phyloP scores from a whole-genome alignment of 2,329 filamentous ascomycete genomes.

The Pyricularia sp. region DNA sequence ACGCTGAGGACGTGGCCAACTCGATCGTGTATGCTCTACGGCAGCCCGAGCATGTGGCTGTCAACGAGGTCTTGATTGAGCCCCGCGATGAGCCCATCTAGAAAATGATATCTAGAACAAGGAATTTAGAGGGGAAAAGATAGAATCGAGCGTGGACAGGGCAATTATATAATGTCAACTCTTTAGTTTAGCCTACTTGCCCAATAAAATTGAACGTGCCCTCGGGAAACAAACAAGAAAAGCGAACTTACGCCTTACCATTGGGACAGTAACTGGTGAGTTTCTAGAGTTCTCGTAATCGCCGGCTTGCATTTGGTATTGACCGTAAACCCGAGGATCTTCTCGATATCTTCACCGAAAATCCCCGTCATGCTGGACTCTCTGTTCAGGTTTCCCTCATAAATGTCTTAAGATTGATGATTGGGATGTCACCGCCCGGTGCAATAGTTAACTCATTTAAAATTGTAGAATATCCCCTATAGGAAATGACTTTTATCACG shows the following conservation, averaged over 20 bases:
- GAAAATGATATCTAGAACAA: background rate
- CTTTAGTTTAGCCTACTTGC: background rate
- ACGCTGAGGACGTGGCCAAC: constrained; percentile 57
- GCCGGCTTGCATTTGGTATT: background rate
- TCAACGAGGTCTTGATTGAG: constrained; percentile 72
- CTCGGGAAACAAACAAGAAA: background rate
- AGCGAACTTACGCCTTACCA: background rate
- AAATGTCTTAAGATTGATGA: too few relatives aligned
- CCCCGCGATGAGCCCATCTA: constrained; percentile 59
- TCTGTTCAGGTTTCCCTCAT: background rate
- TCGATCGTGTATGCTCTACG: constrained; percentile 62
- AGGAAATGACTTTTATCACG: too few relatives aligned
- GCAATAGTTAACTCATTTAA: background rate
- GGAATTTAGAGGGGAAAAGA: background rate
- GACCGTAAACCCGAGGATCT: background rate
- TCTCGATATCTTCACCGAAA: background rate
- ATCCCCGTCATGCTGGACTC: background rate
- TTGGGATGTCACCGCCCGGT: background rate
- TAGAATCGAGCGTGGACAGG: background rate
- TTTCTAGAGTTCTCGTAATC: background rate
- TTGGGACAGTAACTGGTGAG: background rate
- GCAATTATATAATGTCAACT: background rate
- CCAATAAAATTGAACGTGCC: background rate
- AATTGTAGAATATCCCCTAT: background rate
- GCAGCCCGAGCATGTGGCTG: constrained; percentile 62